These are phyloP conservation scores for Starmerella etchellsii DNA, from an alignment of 805 yeast species.

Conservation along the genomic window DNA sequence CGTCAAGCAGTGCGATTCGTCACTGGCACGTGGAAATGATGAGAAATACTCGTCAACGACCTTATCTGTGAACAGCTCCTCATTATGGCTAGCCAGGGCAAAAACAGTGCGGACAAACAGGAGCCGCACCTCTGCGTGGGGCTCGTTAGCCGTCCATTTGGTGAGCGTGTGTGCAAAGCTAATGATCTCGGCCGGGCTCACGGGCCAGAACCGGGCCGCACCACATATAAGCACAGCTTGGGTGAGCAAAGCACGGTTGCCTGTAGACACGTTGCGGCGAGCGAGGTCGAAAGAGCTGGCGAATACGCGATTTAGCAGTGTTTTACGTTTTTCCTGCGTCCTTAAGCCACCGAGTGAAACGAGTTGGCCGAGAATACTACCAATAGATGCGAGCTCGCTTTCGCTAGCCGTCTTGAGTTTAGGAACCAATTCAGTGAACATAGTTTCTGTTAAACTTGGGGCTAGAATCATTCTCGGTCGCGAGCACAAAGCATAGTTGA, in stretches of 20 bases:
- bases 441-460: not conserved
- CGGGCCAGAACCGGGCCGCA: conserved; percentile 1
- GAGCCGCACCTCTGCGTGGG: too few relatives aligned
- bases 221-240: conserved; percentile 1
- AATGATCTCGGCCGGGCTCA: not conserved
- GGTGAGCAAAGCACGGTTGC: not conserved
- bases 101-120: not conserved
- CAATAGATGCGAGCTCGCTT: not conserved
- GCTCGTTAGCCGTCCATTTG: not conserved
- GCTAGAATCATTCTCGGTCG: conserved; percentile 11
- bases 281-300: not conserved
- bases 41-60: not conserved
- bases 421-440: conserved; percentile 3
- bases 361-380: conserved; percentile 10
- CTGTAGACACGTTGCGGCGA: not conserved
- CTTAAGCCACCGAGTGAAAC: conserved; percentile 1
- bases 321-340: conserved; percentile 1
- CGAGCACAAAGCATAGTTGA: conserved; percentile 4
- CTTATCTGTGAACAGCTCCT: not conserved
- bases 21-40: not conserved
- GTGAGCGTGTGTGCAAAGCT: not conserved
- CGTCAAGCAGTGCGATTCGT: not conserved
- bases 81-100: not conserved
- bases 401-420: conserved; percentile 3
- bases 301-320: not conserved